Percentiles rank a stretch among this genome's conserved stretches.
Evolutionary conservation across 139 green algal genomes (phyloP).

Genomic region (Dunaliella primolecta): DNA sequence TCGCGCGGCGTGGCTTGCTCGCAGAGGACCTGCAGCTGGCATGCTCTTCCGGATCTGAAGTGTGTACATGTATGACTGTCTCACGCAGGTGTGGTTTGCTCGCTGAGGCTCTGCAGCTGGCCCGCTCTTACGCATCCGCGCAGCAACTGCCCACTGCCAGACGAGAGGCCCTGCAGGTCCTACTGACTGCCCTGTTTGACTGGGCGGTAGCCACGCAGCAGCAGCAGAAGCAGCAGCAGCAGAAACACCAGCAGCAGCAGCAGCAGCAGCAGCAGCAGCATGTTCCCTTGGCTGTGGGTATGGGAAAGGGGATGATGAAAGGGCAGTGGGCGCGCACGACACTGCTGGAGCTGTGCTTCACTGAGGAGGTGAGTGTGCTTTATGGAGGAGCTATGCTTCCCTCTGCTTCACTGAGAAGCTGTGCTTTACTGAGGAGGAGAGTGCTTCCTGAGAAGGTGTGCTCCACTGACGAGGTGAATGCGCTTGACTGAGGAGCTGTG

Average conservation of each 20-base stretch:
- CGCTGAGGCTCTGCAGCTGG: slow-evolving; percentile 4
- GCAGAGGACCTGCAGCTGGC: slow-evolving; percentile 3
- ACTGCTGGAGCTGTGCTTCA: slow-evolving; percentile 14
- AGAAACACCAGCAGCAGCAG: slow-evolving; percentile 10
- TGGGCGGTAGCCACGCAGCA: not conserved
- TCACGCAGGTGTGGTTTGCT: slow-evolving; percentile 1
- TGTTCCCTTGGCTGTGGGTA: no score
- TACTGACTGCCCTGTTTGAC: not conserved
- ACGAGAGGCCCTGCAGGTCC: not conserved
- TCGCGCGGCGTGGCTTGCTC: slow-evolving; percentile 1
- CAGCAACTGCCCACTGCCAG: not conserved
- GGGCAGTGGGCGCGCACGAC: not conserved
- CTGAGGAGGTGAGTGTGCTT: not conserved
- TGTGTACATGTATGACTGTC: not conserved
- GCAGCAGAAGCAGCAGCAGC: not conserved
- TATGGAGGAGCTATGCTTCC: not conserved
- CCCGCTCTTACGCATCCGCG: not conserved
- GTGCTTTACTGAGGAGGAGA: no score
- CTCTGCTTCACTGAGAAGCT: not conserved
- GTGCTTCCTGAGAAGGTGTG: no score
- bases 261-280: not conserved
- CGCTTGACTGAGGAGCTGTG: no score
- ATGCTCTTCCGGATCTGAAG: not conserved
- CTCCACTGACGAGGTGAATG: no score
- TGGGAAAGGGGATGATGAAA: not conserved